phyloP scores from a whole-genome alignment of 768 basidiomycete species.

The Lepiota brunneoincarnata region DNA sequence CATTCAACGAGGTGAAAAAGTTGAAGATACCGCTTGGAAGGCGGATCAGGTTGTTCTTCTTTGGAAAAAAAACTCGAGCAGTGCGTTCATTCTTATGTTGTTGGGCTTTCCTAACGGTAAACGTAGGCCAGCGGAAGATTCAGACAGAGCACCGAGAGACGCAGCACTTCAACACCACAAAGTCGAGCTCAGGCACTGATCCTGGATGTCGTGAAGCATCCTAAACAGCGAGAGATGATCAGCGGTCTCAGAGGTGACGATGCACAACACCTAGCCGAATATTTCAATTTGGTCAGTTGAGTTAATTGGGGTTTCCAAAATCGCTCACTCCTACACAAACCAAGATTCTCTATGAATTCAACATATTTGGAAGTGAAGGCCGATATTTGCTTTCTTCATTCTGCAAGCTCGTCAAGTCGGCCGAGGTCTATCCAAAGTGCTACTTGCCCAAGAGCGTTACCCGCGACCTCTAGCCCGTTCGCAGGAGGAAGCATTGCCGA shows the following conservation, averaged over 20 bases:
- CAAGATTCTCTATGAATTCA: neutral
- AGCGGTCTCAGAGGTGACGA: neutral
- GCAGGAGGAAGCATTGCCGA: neutral
- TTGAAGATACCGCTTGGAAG: conserved; percentile 7
- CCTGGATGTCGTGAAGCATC: neutral
- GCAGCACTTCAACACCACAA: too few species aligned
- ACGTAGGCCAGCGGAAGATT: too few species aligned
- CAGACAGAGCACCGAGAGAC: too few species aligned
- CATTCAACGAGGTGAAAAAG: conserved; percentile 17
- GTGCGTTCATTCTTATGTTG: neutral
- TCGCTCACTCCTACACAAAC: neutral
- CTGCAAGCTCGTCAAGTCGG: neutral
- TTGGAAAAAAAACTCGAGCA: neutral
- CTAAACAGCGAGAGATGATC: neutral
- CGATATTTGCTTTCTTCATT: neutral
- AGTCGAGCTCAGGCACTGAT: too few species aligned
- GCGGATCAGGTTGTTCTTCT: conserved; percentile 3
- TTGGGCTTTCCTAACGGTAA: too few species aligned
- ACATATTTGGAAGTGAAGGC: neutral
- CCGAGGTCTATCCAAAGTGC: neutral
- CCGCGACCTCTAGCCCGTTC: neutral
- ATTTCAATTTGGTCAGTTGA: neutral
- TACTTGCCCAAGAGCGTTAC: neutral
- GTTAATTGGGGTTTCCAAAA: neutral
- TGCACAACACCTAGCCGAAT: neutral